Conservation (phyloP, 164 flowering plant genomes). For the Vitis vinifera region DNA sequence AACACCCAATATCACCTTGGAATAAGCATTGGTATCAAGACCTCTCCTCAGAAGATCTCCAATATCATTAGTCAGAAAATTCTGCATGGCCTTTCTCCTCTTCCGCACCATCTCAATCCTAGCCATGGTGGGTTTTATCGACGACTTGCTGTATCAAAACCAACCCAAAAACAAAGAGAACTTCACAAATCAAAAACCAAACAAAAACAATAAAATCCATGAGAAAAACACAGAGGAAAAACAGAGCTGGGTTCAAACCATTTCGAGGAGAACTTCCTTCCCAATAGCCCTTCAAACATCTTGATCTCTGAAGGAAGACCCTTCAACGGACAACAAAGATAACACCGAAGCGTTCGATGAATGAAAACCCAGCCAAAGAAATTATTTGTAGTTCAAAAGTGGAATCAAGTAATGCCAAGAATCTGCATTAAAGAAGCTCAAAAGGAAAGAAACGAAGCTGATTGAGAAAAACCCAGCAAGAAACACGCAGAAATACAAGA, state of each 20-base stretch:
- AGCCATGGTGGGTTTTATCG: constrained; percentile 29
- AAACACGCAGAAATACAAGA: neutral
- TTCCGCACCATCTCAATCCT: constrained; percentile 37
- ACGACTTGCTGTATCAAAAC: constrained; percentile 32
- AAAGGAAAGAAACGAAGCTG: constrained; percentile 12
- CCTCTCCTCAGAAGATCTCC: constrained; percentile 40
- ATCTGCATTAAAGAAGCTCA: neutral
- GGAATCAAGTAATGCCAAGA: constrained; percentile 8
- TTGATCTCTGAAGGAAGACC: neutral
- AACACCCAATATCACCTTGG: constrained; percentile 29
- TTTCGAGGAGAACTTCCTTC: constrained; percentile 25
- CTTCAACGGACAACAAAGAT: neutral
- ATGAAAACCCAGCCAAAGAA: too few species aligned
- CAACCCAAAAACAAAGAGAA: neutral
- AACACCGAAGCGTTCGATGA: too few species aligned
- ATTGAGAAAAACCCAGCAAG: neutral
- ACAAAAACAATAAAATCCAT: neutral
- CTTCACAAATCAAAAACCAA: neutral
- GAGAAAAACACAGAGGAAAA: neutral
- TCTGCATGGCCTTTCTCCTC: constrained; percentile 38
- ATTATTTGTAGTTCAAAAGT: too few species aligned
- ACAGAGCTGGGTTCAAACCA: constrained; percentile 11
- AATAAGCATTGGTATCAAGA: constrained; percentile 41
- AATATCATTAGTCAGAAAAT: constrained; percentile 43
- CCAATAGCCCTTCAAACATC: constrained; percentile 21